A percentile compares a stretch with the other conserved stretches of the same genome.
phyloP scores from a whole-genome alignment of 495 filamentous ascomycete genomes.

The Gamarada debralockiae region DNA sequence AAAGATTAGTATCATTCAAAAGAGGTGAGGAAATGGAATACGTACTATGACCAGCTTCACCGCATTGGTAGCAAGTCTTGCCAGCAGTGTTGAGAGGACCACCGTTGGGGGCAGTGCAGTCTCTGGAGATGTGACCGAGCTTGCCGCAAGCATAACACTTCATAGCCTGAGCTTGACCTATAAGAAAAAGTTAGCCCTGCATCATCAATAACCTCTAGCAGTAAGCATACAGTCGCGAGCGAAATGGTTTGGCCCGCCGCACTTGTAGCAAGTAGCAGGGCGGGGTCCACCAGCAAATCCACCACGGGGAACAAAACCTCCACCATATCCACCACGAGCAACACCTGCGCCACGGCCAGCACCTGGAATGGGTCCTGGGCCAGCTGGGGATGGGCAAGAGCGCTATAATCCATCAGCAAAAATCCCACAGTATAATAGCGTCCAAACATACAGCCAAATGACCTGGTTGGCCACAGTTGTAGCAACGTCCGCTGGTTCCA shows the following conservation, averaged over 20 bases:
- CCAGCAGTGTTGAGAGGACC: slow-evolving; percentile 92
- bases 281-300: slow-evolving; percentile 65
- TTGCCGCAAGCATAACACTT: slow-evolving; percentile 99
- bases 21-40: not conserved
- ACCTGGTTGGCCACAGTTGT: slow-evolving; percentile 88
- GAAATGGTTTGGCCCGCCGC: slow-evolving; percentile 97
- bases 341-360: slow-evolving; percentile 62
- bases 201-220: not conserved
- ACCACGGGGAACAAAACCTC: slow-evolving; percentile 62
- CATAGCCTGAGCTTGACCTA: slow-evolving; percentile 90
- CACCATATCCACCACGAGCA: slow-evolving; percentile 65
- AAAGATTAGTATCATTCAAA: not conserved
- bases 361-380: slow-evolving; percentile 41
- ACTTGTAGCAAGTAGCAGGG: slow-evolving; percentile 97
- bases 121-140: slow-evolving; percentile 88
- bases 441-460: slow-evolving; percentile 61
- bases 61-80: slow-evolving; percentile 98
- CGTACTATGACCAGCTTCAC: slow-evolving; percentile 79
- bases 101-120: slow-evolving; percentile 96
- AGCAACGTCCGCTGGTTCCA: slow-evolving; percentile 81
- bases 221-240: slow-evolving; percentile 74
- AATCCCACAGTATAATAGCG: not conserved
- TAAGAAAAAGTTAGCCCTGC: not conserved
- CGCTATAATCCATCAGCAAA: slow-evolving; percentile 46
- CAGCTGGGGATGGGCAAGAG: slow-evolving; percentile 73